Evolutionary conservation across 2,329 filamentous ascomycete genomes (phyloP).

Genomic region (Botrytis fabae): DNA sequence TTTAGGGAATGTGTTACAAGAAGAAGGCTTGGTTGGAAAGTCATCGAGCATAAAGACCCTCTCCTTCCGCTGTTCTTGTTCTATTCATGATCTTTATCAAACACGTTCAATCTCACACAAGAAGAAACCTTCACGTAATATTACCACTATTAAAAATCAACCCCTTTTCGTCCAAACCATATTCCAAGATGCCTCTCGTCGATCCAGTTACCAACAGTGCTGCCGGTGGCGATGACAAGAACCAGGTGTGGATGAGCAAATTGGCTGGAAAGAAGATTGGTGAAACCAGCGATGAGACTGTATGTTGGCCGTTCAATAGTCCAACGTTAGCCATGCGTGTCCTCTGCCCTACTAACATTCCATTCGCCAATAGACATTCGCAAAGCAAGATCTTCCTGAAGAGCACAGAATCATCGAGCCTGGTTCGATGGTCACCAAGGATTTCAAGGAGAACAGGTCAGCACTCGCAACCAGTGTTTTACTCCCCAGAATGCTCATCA

Average conservation of each 20-base stretch:
- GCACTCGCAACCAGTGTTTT: neutral
- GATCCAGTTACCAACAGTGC: conserved; percentile 55
- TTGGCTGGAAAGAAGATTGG: conserved; percentile 63
- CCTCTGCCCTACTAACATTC: conserved; percentile 1
- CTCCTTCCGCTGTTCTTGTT: neutral
- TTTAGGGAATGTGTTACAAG: neutral
- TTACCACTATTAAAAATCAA: conserved; percentile 11
- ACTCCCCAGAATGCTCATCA: neutral
- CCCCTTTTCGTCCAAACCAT: conserved; percentile 26
- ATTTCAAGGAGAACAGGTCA: conserved; percentile 47
- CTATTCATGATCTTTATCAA: conserved; percentile 10
- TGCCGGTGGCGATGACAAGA: conserved; percentile 41
- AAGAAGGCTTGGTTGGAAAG: conserved; percentile 6
- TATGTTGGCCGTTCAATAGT: conserved; percentile 40
- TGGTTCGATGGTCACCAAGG: conserved; percentile 58
- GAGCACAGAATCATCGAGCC: conserved; percentile 57
- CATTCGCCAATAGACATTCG: conserved; percentile 53
- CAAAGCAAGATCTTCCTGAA: conserved; percentile 59
- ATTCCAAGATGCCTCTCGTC: conserved; percentile 62
- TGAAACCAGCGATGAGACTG: conserved; percentile 55
- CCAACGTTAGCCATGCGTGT: neutral
- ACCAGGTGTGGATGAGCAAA: conserved; percentile 61
- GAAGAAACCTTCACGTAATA: neutral
- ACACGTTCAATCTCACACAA: conserved; percentile 11
- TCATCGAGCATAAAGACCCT: neutral